Evolutionary conservation across 164 flowering plant genomes (phyloP).

Genomic region (Sextonia rubra): DNA sequence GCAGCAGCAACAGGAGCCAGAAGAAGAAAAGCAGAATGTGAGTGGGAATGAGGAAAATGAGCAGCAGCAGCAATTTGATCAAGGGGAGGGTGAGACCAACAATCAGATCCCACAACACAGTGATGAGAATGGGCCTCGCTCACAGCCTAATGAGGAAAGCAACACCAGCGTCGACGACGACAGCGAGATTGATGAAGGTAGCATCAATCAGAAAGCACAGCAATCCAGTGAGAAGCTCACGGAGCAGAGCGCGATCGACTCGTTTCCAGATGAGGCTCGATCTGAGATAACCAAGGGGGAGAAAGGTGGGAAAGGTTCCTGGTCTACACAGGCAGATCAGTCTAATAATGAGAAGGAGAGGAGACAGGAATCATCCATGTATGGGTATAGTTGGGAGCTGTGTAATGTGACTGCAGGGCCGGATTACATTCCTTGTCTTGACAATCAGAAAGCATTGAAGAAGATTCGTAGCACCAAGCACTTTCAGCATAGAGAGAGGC

Average conservation of each 20-base stretch:
- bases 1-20: neutral
- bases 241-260: conserved; percentile 12
- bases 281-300: conserved; percentile 67
- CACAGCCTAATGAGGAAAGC: conserved; percentile 8
- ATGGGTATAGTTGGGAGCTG: conserved; percentile 65
- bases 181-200: conserved; percentile 9
- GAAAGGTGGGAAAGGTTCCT: conserved; percentile 50
- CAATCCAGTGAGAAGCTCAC: neutral
- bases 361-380: conserved; percentile 24
- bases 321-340: conserved; percentile 76
- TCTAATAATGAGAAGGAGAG: conserved; percentile 74
- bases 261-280: conserved; percentile 28
- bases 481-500: conserved; percentile 86
- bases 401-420: conserved; percentile 73
- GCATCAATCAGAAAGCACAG: neutral
- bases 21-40: neutral
- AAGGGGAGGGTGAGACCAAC: neutral
- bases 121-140: conserved; percentile 7
- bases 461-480: conserved; percentile 42
- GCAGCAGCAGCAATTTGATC: conserved; percentile 2
- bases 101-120: neutral
- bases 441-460: conserved; percentile 62
- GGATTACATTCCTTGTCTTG: conserved; percentile 93
- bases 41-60: conserved; percentile 2
- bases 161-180: conserved; percentile 9